These are phyloP conservation scores for Colletotrichum euphorbiae DNA, from an alignment of 2,329 filamentous ascomycete genomes.

Conservation along the genomic window DNA sequence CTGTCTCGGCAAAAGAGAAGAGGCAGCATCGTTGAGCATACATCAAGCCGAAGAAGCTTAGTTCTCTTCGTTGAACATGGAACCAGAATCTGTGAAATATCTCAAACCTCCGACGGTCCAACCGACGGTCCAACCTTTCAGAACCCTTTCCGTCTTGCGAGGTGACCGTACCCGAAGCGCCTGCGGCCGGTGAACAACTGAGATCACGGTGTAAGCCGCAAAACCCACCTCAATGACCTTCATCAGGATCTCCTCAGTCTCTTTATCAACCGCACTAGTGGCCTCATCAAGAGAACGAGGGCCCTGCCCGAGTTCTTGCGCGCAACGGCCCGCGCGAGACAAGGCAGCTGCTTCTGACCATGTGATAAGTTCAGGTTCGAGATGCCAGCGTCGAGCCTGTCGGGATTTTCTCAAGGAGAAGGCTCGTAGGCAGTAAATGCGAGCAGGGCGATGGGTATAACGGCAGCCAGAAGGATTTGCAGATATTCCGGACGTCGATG, in stretches of 20 bases:
- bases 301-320: conserved; percentile 52
- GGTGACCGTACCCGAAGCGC: conserved; percentile 21
- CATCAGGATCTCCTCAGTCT: conserved; percentile 42
- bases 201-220: conserved; percentile 42
- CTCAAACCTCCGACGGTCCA: neutral
- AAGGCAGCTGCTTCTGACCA: conserved; percentile 43
- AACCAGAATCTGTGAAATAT: no score
- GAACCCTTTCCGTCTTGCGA: conserved; percentile 27
- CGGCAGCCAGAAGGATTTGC: no score
- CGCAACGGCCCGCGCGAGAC: conserved; percentile 43
- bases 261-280: conserved; percentile 67
- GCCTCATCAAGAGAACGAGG: conserved; percentile 75
- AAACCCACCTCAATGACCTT: conserved; percentile 42
- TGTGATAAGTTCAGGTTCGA: conserved; percentile 39
- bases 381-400: conserved; percentile 40
- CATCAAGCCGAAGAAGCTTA: no score
- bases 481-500: no score
- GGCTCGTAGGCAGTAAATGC: no score
- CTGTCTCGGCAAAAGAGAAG: no score
- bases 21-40: no score
- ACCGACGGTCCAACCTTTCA: neutral
- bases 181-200: conserved; percentile 45
- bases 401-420: no score
- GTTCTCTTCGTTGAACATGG: no score
- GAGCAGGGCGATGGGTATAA: no score